phyloP scores from a whole-genome alignment of 2,329 filamentous ascomycete species.

The Penicillium sclerotigenum region DNA sequence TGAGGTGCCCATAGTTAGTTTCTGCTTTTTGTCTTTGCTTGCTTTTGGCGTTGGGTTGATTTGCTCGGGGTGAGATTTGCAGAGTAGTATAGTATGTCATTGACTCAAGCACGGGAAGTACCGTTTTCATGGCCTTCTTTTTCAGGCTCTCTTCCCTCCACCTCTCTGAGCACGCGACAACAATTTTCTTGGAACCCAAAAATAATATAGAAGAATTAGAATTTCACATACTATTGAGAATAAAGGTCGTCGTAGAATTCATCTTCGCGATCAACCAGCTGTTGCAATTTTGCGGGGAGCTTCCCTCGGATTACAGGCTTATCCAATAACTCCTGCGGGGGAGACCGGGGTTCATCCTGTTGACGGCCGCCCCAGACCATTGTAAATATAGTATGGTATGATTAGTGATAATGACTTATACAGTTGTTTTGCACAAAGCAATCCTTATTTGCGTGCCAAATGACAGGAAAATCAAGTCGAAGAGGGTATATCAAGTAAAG shows the following conservation, averaged over 20 bases:
- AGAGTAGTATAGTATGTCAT: slow-evolving; percentile 7
- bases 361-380: slow-evolving; percentile 35
- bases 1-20: slow-evolving; percentile 17
- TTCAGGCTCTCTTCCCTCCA: not conserved
- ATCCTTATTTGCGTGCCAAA: not conserved
- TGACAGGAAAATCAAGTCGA: not conserved
- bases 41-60: not conserved
- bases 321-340: slow-evolving; percentile 17
- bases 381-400: slow-evolving; percentile 2
- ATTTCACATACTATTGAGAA: slow-evolving; percentile 67
- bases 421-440: not conserved
- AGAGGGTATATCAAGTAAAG: not conserved
- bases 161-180: not conserved
- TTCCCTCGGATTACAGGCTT: slow-evolving; percentile 49
- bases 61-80: not conserved
- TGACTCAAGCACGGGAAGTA: not conserved
- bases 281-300: slow-evolving; percentile 55
- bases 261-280: slow-evolving; percentile 61
- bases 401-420: not conserved
- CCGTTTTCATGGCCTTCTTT: not conserved
- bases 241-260: slow-evolving; percentile 74
- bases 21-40: not conserved
- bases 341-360: slow-evolving; percentile 17
- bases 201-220: not conserved
- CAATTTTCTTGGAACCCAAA: not conserved